Conservation (phyloP, 495 filamentous ascomycete genomes). For the Paragyromitra xinjiangensis region DNA sequence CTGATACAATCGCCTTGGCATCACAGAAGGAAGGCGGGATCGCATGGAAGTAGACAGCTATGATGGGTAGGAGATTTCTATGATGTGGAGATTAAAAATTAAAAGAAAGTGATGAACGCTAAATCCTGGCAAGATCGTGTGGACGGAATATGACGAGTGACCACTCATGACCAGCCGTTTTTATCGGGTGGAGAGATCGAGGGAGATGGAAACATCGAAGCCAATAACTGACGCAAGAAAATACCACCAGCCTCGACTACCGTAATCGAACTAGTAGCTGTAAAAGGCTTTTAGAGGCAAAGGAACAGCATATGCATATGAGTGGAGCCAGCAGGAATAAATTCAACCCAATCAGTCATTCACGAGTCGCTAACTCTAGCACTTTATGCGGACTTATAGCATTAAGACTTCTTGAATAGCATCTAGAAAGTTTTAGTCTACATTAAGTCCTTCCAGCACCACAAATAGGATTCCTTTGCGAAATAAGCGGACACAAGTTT, state of each 20-base stretch:
- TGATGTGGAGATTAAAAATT: not conserved
- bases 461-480: not conserved
- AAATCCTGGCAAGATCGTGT: not conserved
- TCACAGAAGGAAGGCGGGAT: not conserved
- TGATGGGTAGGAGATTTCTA: not conserved
- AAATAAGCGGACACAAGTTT: not conserved
- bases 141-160: not conserved
- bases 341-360: not conserved
- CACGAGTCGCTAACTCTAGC: not conserved
- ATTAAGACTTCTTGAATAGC: not conserved
- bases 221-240: not conserved
- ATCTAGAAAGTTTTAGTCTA: not conserved
- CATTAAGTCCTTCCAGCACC: not conserved
- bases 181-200: not conserved
- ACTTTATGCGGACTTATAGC: not conserved
- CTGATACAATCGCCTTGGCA: not conserved
- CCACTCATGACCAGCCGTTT: not conserved
- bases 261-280: too few species aligned
- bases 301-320: not conserved
- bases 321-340: not conserved
- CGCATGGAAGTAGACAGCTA: not conserved
- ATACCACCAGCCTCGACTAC: not conserved
- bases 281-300: not conserved
- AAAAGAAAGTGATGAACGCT: not conserved
- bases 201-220: not conserved